These are phyloP conservation scores for Marasmius sp. DNA, from an alignment of 1,284 basidiomycete genomes.

Conservation along the genomic window DNA sequence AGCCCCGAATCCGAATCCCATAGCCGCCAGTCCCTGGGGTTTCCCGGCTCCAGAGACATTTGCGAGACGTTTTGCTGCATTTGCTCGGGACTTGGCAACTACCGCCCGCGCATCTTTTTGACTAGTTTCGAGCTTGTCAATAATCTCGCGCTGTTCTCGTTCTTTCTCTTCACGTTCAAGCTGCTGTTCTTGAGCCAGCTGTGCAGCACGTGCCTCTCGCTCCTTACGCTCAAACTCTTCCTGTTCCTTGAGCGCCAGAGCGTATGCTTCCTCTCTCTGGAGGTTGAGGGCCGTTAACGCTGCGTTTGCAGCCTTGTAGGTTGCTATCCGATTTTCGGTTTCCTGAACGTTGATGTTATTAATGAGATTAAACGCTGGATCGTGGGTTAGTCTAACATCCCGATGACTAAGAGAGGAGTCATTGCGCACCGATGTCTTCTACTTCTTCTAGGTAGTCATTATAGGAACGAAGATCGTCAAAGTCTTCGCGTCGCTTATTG, in stretches of 20 bases:
- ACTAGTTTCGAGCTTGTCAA: conserved; percentile 77
- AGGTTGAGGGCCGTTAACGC: conserved; percentile 77
- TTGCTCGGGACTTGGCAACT: conserved; percentile 68
- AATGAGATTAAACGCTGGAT: conserved; percentile 90
- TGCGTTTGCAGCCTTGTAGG: conserved; percentile 81
- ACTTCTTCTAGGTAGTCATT: conserved; percentile 97
- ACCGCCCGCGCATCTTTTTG: conserved; percentile 68
- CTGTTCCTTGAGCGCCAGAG: conserved; percentile 66
- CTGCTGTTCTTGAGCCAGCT: conserved; percentile 69
- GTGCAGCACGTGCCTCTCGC: conserved; percentile 69
- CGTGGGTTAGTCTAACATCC: conserved; percentile 7
- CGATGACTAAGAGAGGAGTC: conserved; percentile 1
- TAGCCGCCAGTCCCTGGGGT: conserved; percentile 47
- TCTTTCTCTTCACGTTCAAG: conserved; percentile 78
- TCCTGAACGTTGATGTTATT: conserved; percentile 85
- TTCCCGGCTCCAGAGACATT: conserved; percentile 46
- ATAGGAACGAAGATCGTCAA: conserved; percentile 78
- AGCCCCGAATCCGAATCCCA: conserved; percentile 13
- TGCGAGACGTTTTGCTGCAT: conserved; percentile 57
- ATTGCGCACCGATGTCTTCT: conserved; percentile 84
- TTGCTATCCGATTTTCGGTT: conserved; percentile 83
- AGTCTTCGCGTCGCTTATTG: conserved; percentile 93
- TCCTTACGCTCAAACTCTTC: conserved; percentile 74
- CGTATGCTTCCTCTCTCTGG: conserved; percentile 75
- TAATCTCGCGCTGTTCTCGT: conserved; percentile 70